Percentiles rank a stretch among this genome's conserved stretches.
These are phyloP conservation scores for Daphne laureola DNA, from an alignment of 441 rosid species.

Conservation along the genomic window DNA sequence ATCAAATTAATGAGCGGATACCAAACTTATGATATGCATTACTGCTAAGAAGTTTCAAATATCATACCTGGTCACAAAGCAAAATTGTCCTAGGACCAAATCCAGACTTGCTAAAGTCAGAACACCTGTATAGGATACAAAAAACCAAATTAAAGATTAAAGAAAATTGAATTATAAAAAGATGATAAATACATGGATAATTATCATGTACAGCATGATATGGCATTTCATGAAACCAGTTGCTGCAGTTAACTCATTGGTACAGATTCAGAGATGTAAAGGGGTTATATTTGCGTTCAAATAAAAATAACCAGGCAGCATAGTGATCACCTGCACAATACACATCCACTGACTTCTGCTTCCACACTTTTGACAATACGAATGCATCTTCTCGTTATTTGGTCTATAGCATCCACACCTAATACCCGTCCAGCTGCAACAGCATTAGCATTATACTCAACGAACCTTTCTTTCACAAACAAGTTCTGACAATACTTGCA, in stretches of 20 bases:
- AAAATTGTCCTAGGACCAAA: constrained; percentile 76
- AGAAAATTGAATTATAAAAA: not conserved
- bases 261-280: not conserved
- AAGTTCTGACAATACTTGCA: constrained; percentile 82
- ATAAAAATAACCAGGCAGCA: constrained; percentile 11
- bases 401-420: constrained; percentile 69
- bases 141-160: constrained; percentile 10
- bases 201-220: not conserved
- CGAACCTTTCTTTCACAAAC: constrained; percentile 54
- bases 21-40: too few species aligned
- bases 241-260: not conserved
- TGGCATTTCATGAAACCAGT: constrained; percentile 6
- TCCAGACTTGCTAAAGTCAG: constrained; percentile 71
- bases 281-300: too few species aligned
- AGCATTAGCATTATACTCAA: constrained; percentile 56
- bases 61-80: constrained; percentile 63
- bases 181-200: constrained; percentile 1
- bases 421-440: constrained; percentile 74
- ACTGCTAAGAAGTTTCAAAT: constrained; percentile 8
- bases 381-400: constrained; percentile 73
- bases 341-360: constrained; percentile 68
- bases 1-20: not conserved
- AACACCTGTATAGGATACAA: constrained; percentile 30
- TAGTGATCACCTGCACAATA: constrained; percentile 68
- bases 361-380: constrained; percentile 80